These are phyloP conservation scores for Daedalea quercina DNA, from an alignment of 768 basidiomycete species.

Conservation along the genomic window DNA sequence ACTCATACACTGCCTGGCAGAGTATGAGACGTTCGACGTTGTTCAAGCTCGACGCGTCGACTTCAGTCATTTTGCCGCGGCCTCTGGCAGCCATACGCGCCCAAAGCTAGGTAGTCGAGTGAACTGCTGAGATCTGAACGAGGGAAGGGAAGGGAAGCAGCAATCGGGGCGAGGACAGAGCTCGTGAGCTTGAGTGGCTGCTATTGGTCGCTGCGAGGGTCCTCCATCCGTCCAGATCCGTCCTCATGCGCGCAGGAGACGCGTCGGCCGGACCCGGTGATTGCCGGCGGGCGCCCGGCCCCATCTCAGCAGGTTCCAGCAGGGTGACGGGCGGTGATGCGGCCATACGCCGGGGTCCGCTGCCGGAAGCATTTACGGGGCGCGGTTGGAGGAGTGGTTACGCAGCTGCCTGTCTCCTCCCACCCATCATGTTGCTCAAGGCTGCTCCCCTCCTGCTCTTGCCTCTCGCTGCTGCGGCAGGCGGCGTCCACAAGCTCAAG, in stretches of 20 bases:
- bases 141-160: neutral
- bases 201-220: neutral
- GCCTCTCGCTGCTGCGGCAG: slow-evolving; percentile 43
- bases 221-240: neutral
- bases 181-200: neutral
- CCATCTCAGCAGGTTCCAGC: no score
- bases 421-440: slow-evolving; percentile 32
- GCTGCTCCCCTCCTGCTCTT: slow-evolving; percentile 35
- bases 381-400: neutral
- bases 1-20: slow-evolving; percentile 81
- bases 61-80: slow-evolving; percentile 2
- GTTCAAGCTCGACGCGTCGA: slow-evolving; percentile 16
- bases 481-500: slow-evolving; percentile 76
- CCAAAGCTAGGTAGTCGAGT: slow-evolving; percentile 9
- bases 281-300: slow-evolving; percentile 2
- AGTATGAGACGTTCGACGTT: slow-evolving; percentile 72
- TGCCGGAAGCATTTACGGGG: neutral
- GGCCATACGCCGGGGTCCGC: slow-evolving; percentile 6
- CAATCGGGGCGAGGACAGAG: neutral
- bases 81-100: neutral
- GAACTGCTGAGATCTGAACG: neutral
- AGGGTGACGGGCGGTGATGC: no score
- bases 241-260: neutral
- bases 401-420: slow-evolving; percentile 10
- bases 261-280: slow-evolving; percentile 1